Evolutionary conservation across 2,329 filamentous ascomycete genomes (phyloP).

Genomic region (Rhexocercosporidium sp.): DNA sequence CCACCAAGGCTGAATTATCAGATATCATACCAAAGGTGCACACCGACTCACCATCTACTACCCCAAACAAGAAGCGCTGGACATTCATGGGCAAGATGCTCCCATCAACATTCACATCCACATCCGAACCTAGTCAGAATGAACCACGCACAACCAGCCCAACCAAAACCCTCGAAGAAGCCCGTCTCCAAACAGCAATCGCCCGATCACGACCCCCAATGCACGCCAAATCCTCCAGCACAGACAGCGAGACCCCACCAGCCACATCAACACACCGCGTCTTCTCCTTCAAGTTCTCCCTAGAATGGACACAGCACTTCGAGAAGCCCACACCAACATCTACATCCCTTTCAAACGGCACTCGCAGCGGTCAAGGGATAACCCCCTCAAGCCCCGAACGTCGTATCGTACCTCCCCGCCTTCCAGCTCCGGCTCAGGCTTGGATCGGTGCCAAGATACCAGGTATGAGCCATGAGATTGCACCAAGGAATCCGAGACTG

Average conservation of each 20-base stretch:
- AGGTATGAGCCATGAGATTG: constrained; percentile 35
- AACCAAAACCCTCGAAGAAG: constrained; percentile 55
- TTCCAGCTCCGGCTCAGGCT: constrained; percentile 73
- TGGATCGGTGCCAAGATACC: constrained; percentile 54
- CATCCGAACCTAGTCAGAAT: constrained; percentile 12
- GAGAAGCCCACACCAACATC: constrained; percentile 36
- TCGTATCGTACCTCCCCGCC: constrained; percentile 68
- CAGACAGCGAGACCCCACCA: constrained; percentile 59
- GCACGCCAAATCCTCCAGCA: constrained; percentile 58
- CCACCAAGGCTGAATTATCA: constrained; percentile 22
- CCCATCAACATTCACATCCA: constrained; percentile 47
- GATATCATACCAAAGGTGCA: constrained; percentile 28
- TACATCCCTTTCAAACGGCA: neutral
- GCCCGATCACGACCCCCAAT: constrained; percentile 46
- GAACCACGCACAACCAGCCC: constrained; percentile 20
- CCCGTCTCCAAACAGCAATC: constrained; percentile 56
- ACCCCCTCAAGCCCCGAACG: constrained; percentile 49
- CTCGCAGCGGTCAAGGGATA: constrained; percentile 13
- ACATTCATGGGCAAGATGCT: constrained; percentile 69
- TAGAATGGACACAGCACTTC: constrained; percentile 65
- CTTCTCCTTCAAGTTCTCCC: constrained; percentile 76
- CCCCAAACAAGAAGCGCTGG: constrained; percentile 61
- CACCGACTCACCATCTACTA: constrained; percentile 24
- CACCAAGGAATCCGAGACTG: constrained; percentile 34
- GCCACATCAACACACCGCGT: constrained; percentile 47